Base-by-base conservation (phyloP, 768 basidiomycete genomes). In the Leccinum broughii region DNA sequence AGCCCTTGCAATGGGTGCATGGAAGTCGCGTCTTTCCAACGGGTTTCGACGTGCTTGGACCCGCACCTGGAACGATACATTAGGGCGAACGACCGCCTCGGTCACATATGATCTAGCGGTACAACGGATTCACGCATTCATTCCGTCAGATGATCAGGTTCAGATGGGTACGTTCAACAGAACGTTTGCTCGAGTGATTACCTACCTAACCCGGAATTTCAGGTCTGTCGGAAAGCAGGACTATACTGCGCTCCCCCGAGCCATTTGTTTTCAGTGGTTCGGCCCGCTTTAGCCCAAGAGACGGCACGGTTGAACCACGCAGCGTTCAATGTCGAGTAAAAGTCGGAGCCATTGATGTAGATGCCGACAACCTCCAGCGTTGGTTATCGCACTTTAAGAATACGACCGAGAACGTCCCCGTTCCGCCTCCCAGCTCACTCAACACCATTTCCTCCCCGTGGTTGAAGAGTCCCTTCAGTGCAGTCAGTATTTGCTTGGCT, bases 61-160 rank as follows among this genome's bases (percentile, higher is more conserved):
- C 54, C 80, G 83, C 56, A 88, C 88, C 46, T 85, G 89, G 77
- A 86, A 89, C 62, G 79, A 84, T 55, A 89, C 88, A 26, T 81
- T 88, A 77, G 88, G 86, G 13, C 80, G 78, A 44, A 4, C 85
- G 52, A 82, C 81, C 55, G 89, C 86, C 20, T 79, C 80, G 13
- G 80, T 82, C 2, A 78, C 79, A 4, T 71, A 90, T 54, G 75
- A 79, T 53, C 69, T 90, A 46, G 80, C 75, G 44, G 68, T 85
- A 49, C 75, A 74, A 48, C 77, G 81, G 53, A 72, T 88, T 34
- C 71, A 76, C 44, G 83, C 83, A 11, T 77, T 72, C 26, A 64
- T 76, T 17, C 76, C 76, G 57, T 73, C 57, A 28, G 64, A 62
- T 51, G 52, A 57, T 55, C 46, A 59, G 20, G 14, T 50, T 37